Evolutionary conservation across 495 filamentous ascomycete species (phyloP).

Genomic region (Hyaloscypha hepaticicola): DNA sequence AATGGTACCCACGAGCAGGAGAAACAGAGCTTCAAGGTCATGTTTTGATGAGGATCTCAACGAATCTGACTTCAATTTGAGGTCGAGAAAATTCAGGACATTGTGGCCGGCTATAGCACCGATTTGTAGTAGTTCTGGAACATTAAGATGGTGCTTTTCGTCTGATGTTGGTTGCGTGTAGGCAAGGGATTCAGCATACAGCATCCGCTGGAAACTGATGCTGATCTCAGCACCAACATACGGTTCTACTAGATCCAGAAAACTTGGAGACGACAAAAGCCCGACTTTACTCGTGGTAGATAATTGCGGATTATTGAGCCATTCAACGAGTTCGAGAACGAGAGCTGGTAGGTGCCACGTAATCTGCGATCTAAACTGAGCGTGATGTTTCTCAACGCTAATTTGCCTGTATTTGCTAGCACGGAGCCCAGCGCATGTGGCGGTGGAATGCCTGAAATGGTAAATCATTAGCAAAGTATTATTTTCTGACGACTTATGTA

Average conservation of each 20-base stretch:
- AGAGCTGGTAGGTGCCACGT: neutral
- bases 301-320: neutral
- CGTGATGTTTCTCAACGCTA: neutral
- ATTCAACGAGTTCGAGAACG: neutral
- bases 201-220: constrained; percentile 13
- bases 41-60: constrained; percentile 7
- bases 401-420: neutral
- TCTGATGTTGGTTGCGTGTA: constrained; percentile 6
- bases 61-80: neutral
- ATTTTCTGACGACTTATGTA: neutral
- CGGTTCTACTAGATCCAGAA: constrained; percentile 9
- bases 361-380: neutral
- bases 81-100: neutral
- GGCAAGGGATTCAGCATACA: constrained; percentile 17
- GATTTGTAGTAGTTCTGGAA: constrained; percentile 13
- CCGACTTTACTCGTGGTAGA: constrained; percentile 13
- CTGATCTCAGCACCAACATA: neutral
- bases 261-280: constrained; percentile 8
- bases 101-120: constrained; percentile 12
- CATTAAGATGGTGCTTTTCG: neutral
- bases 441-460: neutral
- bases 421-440: neutral
- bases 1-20: constrained; percentile 15
- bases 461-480: neutral
- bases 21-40: constrained; percentile 1